These are phyloP conservation scores for Angomonas deanei DNA, from an alignment of 208 protist genomes.

Conservation along the genomic window DNA sequence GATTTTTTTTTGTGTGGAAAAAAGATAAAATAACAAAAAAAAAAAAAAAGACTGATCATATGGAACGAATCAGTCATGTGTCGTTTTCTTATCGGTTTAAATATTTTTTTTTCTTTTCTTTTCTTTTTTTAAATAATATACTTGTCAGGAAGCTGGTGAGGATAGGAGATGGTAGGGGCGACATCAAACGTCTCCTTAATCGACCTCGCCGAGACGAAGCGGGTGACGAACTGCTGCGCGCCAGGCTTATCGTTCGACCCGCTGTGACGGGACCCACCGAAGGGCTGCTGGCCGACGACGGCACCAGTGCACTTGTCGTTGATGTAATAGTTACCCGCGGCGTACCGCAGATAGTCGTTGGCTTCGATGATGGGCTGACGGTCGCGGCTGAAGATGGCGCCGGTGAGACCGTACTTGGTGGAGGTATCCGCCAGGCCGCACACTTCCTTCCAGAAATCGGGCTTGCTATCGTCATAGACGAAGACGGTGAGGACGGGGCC, in stretches of 20 bases:
- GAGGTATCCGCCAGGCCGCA: conserved; percentile 82
- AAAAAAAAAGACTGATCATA: neutral
- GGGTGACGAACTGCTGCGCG: conserved; percentile 80
- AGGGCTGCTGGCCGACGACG: conserved; percentile 98
- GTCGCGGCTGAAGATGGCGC: conserved; percentile 90
- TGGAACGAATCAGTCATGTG: conserved; percentile 6
- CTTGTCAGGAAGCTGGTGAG: conserved; percentile 78
- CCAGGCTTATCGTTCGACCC: conserved; percentile 98
- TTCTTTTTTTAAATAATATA: conserved; percentile 36
- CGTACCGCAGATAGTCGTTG: conserved; percentile 64
- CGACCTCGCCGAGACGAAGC: conserved; percentile 87
- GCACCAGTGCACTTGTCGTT: conserved; percentile 98
- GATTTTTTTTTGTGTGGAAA: too few species aligned
- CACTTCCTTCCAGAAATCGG: conserved; percentile 80
- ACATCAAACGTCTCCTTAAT: conserved; percentile 97
- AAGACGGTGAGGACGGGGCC: conserved; percentile 95
- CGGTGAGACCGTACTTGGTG: conserved; percentile 93
- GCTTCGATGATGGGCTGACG: conserved; percentile 64
- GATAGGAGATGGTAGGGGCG: conserved; percentile 85
- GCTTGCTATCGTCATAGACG: conserved; percentile 91
- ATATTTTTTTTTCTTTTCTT: neutral
- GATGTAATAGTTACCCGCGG: conserved; percentile 97
- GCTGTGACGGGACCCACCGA: conserved; percentile 88
- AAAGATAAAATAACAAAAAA: neutral
- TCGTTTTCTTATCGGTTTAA: conserved; percentile 13